phyloP scores from a whole-genome alignment of 2,329 filamentous ascomycete genomes.

The Xylariaceae sp. region DNA sequence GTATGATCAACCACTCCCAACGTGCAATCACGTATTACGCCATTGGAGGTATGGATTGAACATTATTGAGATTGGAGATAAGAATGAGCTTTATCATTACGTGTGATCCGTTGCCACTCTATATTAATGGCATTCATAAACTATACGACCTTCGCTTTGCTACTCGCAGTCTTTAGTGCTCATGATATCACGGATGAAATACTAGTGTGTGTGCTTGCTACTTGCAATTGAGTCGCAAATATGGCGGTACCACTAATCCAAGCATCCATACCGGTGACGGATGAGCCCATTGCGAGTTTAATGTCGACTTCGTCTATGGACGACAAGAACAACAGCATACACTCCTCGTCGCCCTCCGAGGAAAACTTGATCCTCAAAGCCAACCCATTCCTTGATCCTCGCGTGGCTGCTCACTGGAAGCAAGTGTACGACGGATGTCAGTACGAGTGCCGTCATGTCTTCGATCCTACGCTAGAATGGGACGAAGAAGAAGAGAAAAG shows the following conservation, averaged over 20 bases:
- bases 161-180: neutral
- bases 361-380: constrained; percentile 15
- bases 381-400: constrained; percentile 30
- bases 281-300: constrained; percentile 9
- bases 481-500: constrained; percentile 58
- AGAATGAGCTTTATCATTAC: constrained; percentile 3
- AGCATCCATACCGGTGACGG: constrained; percentile 12
- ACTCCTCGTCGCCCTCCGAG: constrained; percentile 14
- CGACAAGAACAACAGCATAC: constrained; percentile 14
- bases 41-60: constrained; percentile 29
- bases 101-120: constrained; percentile 2
- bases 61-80: constrained; percentile 19
- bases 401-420: constrained; percentile 42
- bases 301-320: constrained; percentile 12
- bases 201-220: no score
- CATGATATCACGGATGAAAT: constrained; percentile 6
- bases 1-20: constrained; percentile 22
- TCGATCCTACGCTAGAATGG: constrained; percentile 61
- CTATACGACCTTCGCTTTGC: constrained; percentile 6
- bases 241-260: constrained; percentile 25
- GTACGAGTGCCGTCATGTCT: constrained; percentile 63
- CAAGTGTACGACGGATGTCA: constrained; percentile 43
- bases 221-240: constrained; percentile 7
- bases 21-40: constrained; percentile 24
- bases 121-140: constrained; percentile 10